These are phyloP conservation scores for Xylariaceae sp. DNA, from an alignment of 2,329 filamentous ascomycete genomes.

Conservation along the genomic window DNA sequence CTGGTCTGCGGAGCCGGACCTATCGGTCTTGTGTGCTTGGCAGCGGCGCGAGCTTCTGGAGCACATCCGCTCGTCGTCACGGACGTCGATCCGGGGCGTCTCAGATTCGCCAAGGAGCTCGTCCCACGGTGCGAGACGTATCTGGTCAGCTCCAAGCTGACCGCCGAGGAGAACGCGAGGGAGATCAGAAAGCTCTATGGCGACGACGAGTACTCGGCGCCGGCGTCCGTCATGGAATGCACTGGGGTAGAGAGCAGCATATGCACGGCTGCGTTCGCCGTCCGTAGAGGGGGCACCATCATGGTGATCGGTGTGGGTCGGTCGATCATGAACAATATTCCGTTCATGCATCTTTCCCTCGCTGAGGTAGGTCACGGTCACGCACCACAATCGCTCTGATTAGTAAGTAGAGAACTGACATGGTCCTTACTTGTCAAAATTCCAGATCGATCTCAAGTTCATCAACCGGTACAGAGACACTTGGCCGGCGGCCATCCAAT, in stretches of 20 bases:
- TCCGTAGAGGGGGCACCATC: conserved; percentile 59
- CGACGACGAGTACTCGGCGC: conserved; percentile 56
- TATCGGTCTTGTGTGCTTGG: conserved; percentile 62
- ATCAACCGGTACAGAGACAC: conserved; percentile 73
- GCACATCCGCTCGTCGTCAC: conserved; percentile 67
- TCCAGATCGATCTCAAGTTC: conserved; percentile 66
- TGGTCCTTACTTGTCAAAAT: neutral
- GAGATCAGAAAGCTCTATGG: conserved; percentile 57
- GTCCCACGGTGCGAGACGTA: conserved; percentile 59
- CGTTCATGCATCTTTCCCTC: conserved; percentile 67
- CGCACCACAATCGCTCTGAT: neutral
- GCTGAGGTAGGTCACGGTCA: conserved; percentile 51
- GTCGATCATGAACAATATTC: conserved; percentile 64
- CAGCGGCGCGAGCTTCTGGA: conserved; percentile 61
- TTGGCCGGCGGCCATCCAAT: conserved; percentile 67
- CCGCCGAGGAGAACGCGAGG: conserved; percentile 52
- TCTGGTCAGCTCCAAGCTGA: conserved; percentile 49
- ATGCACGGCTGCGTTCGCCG: conserved; percentile 59
- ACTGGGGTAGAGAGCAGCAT: conserved; percentile 68
- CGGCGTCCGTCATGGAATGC: conserved; percentile 64
- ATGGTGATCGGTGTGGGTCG: conserved; percentile 68
- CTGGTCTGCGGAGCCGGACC: conserved; percentile 66
- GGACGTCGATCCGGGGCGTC: conserved; percentile 58
- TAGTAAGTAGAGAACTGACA: conserved; percentile 12
- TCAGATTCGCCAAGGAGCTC: conserved; percentile 61